A percentile compares a stretch with the other conserved stretches of the same genome.
Evolutionary conservation across 2,329 filamentous ascomycete species (phyloP).

Genomic region (Venturiaceae sp.): DNA sequence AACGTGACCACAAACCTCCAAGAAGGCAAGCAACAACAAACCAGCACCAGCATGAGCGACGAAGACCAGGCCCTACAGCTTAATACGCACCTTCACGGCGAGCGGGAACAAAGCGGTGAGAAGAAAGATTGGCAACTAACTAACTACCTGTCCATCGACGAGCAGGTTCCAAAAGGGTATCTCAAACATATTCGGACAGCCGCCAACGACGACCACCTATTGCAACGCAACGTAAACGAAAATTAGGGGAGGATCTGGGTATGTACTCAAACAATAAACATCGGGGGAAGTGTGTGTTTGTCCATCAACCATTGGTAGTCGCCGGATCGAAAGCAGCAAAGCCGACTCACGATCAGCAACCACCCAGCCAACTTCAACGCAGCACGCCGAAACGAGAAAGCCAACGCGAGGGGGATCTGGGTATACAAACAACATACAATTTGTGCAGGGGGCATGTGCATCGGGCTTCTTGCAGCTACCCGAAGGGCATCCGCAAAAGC

Average conservation of each 20-base stretch:
- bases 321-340: neutral
- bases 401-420: too few species aligned
- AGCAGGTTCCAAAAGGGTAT: constrained; percentile 1
- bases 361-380: too few species aligned
- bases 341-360: neutral
- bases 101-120: neutral
- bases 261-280: neutral
- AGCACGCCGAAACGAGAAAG: too few species aligned
- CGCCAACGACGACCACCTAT: neutral
- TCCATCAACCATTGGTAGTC: neutral
- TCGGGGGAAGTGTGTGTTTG: neutral
- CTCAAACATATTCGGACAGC: neutral
- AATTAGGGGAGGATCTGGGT: neutral
- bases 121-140: neutral
- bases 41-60: too few species aligned
- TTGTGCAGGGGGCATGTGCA: too few species aligned
- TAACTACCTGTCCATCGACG: neutral
- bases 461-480: neutral
- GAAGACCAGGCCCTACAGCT: too few species aligned
- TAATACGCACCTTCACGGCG: neutral
- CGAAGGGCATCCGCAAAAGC: neutral
- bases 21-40: too few species aligned
- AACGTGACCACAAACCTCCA: too few species aligned
- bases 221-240: neutral
- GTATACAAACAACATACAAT: too few species aligned